Evolutionary conservation across 495 filamentous ascomycete genomes (phyloP).

Genomic region (Penicillium robsamsonii): DNA sequence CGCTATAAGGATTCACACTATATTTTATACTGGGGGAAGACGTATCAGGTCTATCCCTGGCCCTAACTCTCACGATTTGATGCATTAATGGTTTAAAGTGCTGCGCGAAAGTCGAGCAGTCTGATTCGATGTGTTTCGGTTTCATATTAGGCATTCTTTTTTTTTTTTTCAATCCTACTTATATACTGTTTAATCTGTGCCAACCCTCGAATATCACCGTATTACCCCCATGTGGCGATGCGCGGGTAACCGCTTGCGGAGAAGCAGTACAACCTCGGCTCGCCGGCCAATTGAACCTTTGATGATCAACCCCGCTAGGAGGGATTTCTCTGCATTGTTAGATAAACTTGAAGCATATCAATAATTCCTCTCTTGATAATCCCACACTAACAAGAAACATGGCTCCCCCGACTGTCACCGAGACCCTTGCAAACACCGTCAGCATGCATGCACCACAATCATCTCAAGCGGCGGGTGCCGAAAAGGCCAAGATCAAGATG

Average conservation of each 20-base stretch:
- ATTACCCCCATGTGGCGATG: background rate
- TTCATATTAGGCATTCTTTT: too few species aligned
- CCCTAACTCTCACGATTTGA: background rate
- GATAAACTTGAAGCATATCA: too few species aligned
- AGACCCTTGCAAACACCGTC: conserved; percentile 22
- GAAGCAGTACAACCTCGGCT: background rate
- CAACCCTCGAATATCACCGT: background rate
- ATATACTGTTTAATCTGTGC: background rate
- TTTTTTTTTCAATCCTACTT: background rate
- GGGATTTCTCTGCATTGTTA: background rate
- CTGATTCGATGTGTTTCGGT: background rate
- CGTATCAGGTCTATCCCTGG: background rate
- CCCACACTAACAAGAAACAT: conserved; percentile 10
- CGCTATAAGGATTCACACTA: background rate
- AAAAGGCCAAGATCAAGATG: conserved; percentile 45
- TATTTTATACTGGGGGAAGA: background rate
- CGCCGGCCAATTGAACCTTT: background rate
- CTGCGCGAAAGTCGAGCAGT: background rate
- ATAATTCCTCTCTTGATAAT: background rate
- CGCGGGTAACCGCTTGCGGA: background rate
- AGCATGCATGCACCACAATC: conserved; percentile 24
- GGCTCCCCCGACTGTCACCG: conserved; percentile 34
- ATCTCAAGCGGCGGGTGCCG: conserved; percentile 27
- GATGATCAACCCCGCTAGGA: conserved; percentile 10
- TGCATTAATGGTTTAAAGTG: background rate